phyloP scores from a whole-genome alignment of 495 filamentous ascomycete genomes.

The Penicillium argentinense region DNA sequence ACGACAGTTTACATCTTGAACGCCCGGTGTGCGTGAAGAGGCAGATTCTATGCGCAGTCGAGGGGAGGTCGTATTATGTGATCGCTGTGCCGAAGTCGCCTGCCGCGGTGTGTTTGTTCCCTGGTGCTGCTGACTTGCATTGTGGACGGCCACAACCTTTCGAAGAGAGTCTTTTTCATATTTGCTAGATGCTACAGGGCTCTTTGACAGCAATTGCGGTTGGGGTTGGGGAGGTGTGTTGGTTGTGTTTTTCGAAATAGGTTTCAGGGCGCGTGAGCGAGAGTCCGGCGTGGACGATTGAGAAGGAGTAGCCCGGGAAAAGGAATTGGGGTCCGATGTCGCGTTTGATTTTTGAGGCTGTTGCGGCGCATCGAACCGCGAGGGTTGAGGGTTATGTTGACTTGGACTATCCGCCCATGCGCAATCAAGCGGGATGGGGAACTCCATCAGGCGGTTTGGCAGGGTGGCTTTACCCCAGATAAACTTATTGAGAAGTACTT shows the following conservation, averaged over 20 bases:
- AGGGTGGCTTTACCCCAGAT: not conserved
- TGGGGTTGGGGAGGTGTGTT: not conserved
- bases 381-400: too few relatives aligned
- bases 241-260: too few relatives aligned
- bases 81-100: not conserved
- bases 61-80: not conserved
- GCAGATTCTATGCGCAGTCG: constrained; percentile 1
- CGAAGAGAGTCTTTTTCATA: not conserved
- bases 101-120: not conserved
- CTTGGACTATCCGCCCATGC: too few relatives aligned
- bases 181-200: not conserved
- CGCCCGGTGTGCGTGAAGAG: not conserved
- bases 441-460: not conserved
- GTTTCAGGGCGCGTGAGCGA: too few relatives aligned
- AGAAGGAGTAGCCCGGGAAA: too few relatives aligned
- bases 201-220: not conserved
- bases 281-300: too few relatives aligned
- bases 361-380: too few relatives aligned
- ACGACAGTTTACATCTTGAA: not conserved
- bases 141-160: not conserved
- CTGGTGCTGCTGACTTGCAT: not conserved
- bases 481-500: not conserved
- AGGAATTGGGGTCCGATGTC: too few relatives aligned
- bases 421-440: too few relatives aligned
- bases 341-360: too few relatives aligned